Evolutionary conservation across 2,329 filamentous ascomycete genomes (phyloP), one percentile per base, ranked within the genome.

Genomic region (Aspergillus thermomutatus): DNA sequence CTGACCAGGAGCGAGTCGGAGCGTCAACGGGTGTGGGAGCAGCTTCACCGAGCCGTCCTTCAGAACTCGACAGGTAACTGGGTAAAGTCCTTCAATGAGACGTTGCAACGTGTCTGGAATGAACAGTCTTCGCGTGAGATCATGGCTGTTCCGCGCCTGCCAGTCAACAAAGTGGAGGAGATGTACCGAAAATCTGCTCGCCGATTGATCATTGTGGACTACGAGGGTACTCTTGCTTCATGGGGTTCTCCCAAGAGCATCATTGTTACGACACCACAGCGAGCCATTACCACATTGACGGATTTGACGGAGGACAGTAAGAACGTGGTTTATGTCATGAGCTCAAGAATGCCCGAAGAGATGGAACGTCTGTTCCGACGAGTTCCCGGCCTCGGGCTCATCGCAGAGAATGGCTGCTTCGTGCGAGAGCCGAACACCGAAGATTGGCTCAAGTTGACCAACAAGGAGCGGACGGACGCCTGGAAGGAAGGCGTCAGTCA

Each of bases 361-460:
- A 86, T 97, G 34, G 91, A 96, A 64, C 85, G 88, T 4, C 81
- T 95, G 1, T 97, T 97, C 80, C 87, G 87, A 52, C 85, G 89
- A 25, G 88, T 97, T 1, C 89, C 90, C 4, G 88, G 89, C 58
- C 79, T 97, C 3, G 94, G 94, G 2, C 80, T 97, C 4, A 95
- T 97, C 62, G 93, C 93, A 0, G 93, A 97, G 76, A 97, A 96
- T 63, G 93, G 93, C 1, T 96, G 91, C 71, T 97, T 95, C 75
- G 79, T 97, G 56, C 90, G 89, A 64, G 84, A 90, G 61, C 85
- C 84, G 48, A 83, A 86, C 21, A 81, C 79, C 17, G 82, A 84
- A 25, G 81, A 83, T 37, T 97, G 94, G 94, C 84, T 83, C 2
- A 86, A 88, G 60, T 88, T 96, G 75, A 87, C 88, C 2, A 87